These are phyloP conservation scores for Tolypocladium tropicale DNA, from an alignment of 2,329 filamentous ascomycete genomes.

Conservation along the genomic window DNA sequence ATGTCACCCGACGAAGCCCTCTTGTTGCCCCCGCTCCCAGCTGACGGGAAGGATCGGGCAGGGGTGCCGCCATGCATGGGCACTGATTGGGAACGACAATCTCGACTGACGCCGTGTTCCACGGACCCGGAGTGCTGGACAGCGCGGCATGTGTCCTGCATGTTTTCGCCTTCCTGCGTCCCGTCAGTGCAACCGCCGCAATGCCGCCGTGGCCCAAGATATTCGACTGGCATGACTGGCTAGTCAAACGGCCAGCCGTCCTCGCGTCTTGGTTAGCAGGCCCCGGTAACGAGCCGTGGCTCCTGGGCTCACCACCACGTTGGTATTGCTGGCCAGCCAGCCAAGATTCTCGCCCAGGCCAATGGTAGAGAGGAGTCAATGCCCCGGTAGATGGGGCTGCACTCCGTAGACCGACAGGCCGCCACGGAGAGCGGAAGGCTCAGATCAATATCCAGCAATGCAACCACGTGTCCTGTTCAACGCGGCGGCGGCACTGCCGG, in stretches of 20 bases:
- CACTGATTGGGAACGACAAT: background rate
- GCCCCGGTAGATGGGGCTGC: no score
- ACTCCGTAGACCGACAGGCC: no score
- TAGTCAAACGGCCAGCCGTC: background rate
- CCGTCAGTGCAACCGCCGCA: background rate
- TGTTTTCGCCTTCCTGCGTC: slow-evolving; percentile 7
- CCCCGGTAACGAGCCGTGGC: no score
- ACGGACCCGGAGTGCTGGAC: slow-evolving; percentile 3
- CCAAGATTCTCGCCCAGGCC: no score
- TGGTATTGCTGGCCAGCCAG: no score
- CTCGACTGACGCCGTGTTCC: slow-evolving; percentile 3
- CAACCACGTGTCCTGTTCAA: background rate
- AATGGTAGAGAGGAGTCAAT: no score
- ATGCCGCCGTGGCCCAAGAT: background rate
- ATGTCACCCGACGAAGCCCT: background rate
- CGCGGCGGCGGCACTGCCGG: background rate
- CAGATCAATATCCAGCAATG: background rate
- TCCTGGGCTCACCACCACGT: background rate
- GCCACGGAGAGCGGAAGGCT: background rate
- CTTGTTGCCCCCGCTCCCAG: background rate
- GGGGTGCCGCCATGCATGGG: background rate
- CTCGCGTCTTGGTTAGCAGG: background rate
- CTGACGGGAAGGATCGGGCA: background rate
- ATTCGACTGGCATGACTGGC: background rate
- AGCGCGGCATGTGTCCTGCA: slow-evolving; percentile 3